Conservation (phyloP, 805 yeast species). For the Candida gorgasii region DNA sequence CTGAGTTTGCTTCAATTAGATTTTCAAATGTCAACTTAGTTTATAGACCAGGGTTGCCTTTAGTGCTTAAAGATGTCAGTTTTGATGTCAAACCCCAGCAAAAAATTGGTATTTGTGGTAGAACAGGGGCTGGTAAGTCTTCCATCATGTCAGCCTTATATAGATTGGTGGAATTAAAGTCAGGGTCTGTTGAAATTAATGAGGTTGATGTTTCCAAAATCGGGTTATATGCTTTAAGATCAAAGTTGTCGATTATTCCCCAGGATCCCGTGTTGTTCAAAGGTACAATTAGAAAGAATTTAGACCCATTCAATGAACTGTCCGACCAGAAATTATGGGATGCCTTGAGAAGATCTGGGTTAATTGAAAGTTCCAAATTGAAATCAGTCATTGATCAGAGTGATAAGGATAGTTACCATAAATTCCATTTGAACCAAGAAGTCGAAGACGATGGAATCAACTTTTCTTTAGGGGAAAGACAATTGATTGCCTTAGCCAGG, state of each 20-base stretch:
- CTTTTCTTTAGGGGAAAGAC: constrained; percentile 76
- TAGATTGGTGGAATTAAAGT: constrained; percentile 51
- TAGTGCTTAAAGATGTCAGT: constrained; percentile 51
- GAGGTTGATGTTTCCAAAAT: constrained; percentile 54
- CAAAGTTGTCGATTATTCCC: constrained; percentile 65
- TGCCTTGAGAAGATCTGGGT: constrained; percentile 57
- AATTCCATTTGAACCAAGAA: constrained; percentile 44
- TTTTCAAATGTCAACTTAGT: constrained; percentile 53
- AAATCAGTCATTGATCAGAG: constrained; percentile 31
- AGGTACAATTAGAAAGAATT: constrained; percentile 57
- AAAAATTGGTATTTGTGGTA: constrained; percentile 83
- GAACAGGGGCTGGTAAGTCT: constrained; percentile 87
- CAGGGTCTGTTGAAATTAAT: constrained; percentile 55
- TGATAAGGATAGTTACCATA: constrained; percentile 25
- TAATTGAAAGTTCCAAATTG: constrained; percentile 41
- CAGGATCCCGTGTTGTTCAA: constrained; percentile 69
- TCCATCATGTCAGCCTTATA: constrained; percentile 66
- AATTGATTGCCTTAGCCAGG: constrained; percentile 77
- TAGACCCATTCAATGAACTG: constrained; percentile 60
- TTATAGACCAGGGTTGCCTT: constrained; percentile 62
- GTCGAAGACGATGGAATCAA: constrained; percentile 73
- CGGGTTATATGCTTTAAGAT: constrained; percentile 56
- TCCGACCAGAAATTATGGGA: constrained; percentile 58
- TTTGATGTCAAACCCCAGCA: constrained; percentile 53
- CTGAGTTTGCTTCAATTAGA: constrained; percentile 45